A percentile compares a stretch with the other conserved stretches of the same genome.
These are phyloP conservation scores for Chlorella ohadii DNA, from an alignment of 139 green algal genomes.

Conservation along the genomic window DNA sequence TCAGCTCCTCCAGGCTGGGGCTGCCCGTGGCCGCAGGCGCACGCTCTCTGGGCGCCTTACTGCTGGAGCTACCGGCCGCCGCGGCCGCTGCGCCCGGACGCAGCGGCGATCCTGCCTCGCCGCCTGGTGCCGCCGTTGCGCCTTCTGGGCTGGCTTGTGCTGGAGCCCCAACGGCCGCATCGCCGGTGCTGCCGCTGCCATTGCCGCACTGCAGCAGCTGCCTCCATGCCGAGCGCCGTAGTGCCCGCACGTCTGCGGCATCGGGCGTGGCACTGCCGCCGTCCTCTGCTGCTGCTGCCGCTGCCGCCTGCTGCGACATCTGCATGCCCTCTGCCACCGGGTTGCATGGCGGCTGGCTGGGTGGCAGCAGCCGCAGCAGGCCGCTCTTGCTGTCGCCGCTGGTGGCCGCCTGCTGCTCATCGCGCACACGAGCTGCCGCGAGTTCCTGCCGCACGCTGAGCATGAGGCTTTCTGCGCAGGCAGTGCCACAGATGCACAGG, in stretches of 20 bases:
- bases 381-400: neutral
- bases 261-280: neutral
- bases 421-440: neutral
- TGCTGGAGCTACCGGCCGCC: neutral
- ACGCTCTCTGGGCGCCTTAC: neutral
- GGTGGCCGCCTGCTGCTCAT: neutral
- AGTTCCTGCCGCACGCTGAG: conserved; percentile 20
- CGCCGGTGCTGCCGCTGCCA: neutral
- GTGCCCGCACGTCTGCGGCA: neutral
- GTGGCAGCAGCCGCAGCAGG: conserved; percentile 26
- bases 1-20: conserved; percentile 5
- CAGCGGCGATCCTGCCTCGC: neutral
- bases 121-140: neutral
- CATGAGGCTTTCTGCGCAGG: conserved; percentile 6
- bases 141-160: neutral
- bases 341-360: conserved; percentile 5
- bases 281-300: neutral
- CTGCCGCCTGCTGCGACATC: neutral
- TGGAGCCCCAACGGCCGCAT: neutral
- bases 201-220: neutral
- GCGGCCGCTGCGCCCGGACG: neutral
- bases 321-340: conserved; percentile 11
- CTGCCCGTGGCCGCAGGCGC: neutral
- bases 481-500: too few relatives aligned
- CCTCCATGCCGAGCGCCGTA: neutral